Base-by-base conservation (phyloP, 2,329 filamentous ascomycete species). In the Aspergillus sp. region DNA sequence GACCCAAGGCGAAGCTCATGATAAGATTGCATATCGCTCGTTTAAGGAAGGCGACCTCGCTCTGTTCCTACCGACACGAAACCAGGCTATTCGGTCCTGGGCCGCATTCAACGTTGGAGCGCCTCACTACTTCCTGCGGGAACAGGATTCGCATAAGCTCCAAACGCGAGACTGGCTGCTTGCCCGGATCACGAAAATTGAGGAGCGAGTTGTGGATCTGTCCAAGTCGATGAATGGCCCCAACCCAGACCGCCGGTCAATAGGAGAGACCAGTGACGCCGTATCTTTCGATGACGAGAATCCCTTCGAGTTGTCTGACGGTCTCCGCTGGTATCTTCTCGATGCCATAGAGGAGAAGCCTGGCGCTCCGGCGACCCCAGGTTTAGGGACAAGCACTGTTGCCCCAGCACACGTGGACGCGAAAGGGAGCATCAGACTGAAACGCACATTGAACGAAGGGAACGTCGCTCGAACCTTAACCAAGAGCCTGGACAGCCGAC, bases 91-190 rank as follows among this genome's bases (percentile, higher is more conserved):
- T 4, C 82, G 89, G 11, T 89, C 91, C 1, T 98, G 91, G 91
- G 91, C 91, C 4, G 91, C 91, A 1, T 98, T 98, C 71, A 98
- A 98, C 50, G 84, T 98, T 19, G 89, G 88, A 1, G 93, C 89
- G 39, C 91, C 91, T 6, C 91, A 98, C 57, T 96, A 91, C 64
- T 98, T 98, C 64, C 71, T 98, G 2, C 82, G 86, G 22, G 91
- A 98, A 58, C 83, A 93, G 55, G 89, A 96, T 48, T 73, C 72
- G 1, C 93, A 98, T 60, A 80, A 85, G 39, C 68, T 98, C 4
- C 77, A 80, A 17, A 80, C 78, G 29, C 75, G 89, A 22, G 91
- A 98, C 55, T 98, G 91, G 86, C 76, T 98, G n/a, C 80, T 98
- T 5, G 91, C 91, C 6, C 80, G 91, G 11, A 96, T 98, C 37